These are phyloP conservation scores for Pichia sp. DNA, from an alignment of 1,139 yeast genomes.

Conservation along the genomic window DNA sequence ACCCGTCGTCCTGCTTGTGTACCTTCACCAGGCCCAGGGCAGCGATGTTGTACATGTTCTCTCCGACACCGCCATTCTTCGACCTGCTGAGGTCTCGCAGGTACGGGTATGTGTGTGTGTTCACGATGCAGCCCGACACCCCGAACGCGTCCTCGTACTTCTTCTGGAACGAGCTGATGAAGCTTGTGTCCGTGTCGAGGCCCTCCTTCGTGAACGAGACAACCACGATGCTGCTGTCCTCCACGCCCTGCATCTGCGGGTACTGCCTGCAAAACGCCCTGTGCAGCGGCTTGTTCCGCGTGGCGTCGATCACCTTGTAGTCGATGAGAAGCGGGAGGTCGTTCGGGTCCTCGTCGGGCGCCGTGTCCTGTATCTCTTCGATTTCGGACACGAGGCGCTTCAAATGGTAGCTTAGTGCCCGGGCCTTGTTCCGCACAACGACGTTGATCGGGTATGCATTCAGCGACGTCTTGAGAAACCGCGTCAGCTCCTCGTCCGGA, in stretches of 20 bases:
- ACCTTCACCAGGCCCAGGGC: conserved; percentile 26
- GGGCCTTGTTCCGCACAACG: conserved; percentile 4
- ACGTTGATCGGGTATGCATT: conserved; percentile 14
- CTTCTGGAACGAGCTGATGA: conserved; percentile 11
- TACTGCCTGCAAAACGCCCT: not conserved
- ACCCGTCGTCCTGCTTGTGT: conserved; percentile 18
- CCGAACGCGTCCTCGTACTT: conserved; percentile 7
- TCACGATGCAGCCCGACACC: conserved; percentile 22
- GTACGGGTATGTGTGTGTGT: conserved; percentile 23
- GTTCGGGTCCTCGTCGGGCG: conserved; percentile 14
- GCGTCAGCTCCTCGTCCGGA: not conserved
- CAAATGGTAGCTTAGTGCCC: conserved; percentile 4
- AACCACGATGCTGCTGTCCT: conserved; percentile 4
- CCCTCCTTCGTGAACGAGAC: conserved; percentile 14
- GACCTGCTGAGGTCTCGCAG: conserved; percentile 17
- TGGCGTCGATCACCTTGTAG: conserved; percentile 14
- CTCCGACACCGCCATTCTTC: conserved; percentile 4
- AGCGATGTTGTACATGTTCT: conserved; percentile 25
- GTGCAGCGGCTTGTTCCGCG: not conserved
- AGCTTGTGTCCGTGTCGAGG: conserved; percentile 8
- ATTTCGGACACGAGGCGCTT: conserved; percentile 11
- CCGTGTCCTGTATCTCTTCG: conserved; percentile 1
- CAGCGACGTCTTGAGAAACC: conserved; percentile 1
- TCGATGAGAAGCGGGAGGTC: conserved; percentile 16
- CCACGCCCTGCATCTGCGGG: not conserved